These are phyloP conservation scores for Lactarius psammicola DNA, from an alignment of 768 basidiomycete species.

Conservation along the genomic window DNA sequence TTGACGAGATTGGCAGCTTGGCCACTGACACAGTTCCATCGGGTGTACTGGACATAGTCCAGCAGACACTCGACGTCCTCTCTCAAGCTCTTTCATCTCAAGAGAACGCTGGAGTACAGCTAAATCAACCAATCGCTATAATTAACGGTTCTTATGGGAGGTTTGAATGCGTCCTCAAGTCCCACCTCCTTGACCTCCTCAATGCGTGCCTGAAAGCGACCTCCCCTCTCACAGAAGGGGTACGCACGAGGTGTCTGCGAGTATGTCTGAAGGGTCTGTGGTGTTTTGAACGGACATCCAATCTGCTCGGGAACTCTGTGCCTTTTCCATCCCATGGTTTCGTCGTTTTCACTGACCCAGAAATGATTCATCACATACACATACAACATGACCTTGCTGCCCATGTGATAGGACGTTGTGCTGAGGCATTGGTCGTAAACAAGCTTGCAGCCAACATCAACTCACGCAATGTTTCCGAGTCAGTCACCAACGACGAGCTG, in stretches of 20 bases:
- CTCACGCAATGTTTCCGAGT: not conserved
- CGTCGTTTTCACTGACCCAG: not conserved
- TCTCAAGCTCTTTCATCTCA: not conserved
- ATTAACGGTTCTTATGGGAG: not conserved
- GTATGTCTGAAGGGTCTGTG: not conserved
- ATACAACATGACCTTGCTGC: not conserved
- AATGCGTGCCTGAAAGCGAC: not conserved
- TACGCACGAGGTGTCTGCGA: not conserved
- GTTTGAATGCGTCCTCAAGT: not conserved
- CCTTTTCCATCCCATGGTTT: not conserved
- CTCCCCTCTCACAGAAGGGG: not conserved
- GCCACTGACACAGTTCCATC: not conserved
- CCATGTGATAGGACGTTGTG: not conserved
- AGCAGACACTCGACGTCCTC: constrained; percentile 8
- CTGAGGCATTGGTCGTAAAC: not conserved
- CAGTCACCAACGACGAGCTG: not conserved
- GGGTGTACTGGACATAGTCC: constrained; percentile 4
- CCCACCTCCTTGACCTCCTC: not conserved
- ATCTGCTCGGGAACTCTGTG: not conserved
- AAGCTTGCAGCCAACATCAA: not conserved
- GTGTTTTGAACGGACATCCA: not conserved
- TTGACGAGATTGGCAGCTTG: not conserved
- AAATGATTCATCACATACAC: not conserved
- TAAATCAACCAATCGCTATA: not conserved
- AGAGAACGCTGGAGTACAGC: not conserved